phyloP scores from a whole-genome alignment of 2,329 filamentous ascomycete species.

The Fusarium sp. region DNA sequence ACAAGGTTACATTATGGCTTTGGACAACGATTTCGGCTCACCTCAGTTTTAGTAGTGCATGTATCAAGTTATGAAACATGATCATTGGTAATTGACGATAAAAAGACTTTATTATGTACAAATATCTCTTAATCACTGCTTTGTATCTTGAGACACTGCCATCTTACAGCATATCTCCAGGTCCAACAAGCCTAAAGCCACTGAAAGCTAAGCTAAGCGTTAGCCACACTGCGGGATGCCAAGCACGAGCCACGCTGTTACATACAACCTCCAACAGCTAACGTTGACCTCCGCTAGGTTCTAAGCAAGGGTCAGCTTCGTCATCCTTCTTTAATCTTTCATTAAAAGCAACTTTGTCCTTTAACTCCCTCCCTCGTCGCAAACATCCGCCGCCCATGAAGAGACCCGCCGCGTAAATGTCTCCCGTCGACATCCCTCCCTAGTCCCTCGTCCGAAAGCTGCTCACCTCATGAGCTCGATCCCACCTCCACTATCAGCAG shows the following conservation, averaged over 20 bases:
- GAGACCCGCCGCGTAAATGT: slow-evolving; percentile 10
- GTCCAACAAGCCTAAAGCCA: neutral
- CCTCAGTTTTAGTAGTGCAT: neutral
- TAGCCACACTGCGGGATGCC: slow-evolving; percentile 24
- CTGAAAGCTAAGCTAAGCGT: neutral
- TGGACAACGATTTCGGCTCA: neutral
- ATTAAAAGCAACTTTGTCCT: slow-evolving; percentile 1
- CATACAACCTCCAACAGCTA: neutral
- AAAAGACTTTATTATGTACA: neutral
- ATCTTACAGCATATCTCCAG: neutral
- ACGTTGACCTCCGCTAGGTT: neutral
- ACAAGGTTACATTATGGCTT: neutral
- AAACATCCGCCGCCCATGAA: neutral
- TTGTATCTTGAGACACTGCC: neutral
- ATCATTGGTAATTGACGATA: neutral
- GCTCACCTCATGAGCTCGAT: slow-evolving; percentile 31
- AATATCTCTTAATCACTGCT: neutral
- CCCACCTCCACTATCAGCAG: slow-evolving; percentile 8
- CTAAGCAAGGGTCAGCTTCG: slow-evolving; percentile 26
- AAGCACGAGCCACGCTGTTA: slow-evolving; percentile 38
- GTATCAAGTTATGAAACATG: neutral
- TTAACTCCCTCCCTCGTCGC: neutral
- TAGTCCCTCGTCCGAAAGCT: slow-evolving; percentile 12
- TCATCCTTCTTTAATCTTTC: slow-evolving; percentile 22
- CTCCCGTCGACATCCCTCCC: slow-evolving; percentile 5